Base-by-base conservation (phyloP, 345 rosid species). In the Aquilaria malaccensis region DNA sequence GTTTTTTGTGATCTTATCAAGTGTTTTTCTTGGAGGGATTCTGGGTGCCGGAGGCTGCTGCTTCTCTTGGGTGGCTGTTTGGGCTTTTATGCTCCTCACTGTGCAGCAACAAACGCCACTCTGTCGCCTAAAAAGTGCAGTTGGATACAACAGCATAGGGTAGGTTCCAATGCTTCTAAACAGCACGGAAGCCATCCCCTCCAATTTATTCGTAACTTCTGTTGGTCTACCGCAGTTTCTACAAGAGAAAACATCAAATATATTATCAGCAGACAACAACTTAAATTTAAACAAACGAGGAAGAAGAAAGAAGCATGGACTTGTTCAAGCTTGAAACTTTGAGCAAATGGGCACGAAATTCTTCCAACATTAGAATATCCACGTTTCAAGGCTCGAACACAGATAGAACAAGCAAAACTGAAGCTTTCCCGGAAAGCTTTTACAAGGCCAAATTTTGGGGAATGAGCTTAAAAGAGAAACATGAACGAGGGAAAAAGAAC, bases 181-280 rank as follows among this genome's bases (percentile, higher is more conserved):
- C 59, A 93, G 60, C 49, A 77, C 58, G 50, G 77, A 89, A 63
- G 87, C 86, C 98, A 88, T 92, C 10, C 56, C 57, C 22, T 22
- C 22, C 22, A 22, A 37, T 61, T 30, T 13, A 58, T 50, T 45
- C 37, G 14, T 22, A 13, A 52, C 32, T 51, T 62, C 63, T n/a
- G 51, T 30, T 62, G 13, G n/a, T 37, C 13, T 29, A 71, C 51
- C 64, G 55, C 14, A 56, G 30, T 67, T 22, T 37, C 41, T 50
- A 52, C 56, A 56, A 77, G 60, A 79, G 79, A 69, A 68, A 67
- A 52, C 60, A 75, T 71, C 77, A 70, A 78, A 76, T 62, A 58
- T 58, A 65, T 61, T 5, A 51, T 66, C 50, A 55, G 69, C 72
- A 72, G 48, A 55, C 46, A 10, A 7, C 29, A 31, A 30, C 46